phyloP scores from a whole-genome alignment of 108 stramenopile species.

The Cylindrotheca fusiformis region DNA sequence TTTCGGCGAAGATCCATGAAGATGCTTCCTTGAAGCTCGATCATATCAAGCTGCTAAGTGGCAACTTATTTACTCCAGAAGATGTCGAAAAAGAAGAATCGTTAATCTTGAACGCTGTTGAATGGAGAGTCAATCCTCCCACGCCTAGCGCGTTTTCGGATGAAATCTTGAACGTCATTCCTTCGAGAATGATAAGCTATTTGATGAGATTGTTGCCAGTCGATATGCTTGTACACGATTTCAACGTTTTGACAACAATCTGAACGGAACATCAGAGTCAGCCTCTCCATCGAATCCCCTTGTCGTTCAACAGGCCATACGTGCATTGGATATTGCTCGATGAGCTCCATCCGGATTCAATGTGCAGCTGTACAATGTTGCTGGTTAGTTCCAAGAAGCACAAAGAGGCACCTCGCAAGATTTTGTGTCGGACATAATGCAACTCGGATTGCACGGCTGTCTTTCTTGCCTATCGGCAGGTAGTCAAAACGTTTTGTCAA shows the following conservation, averaged over 20 bases:
- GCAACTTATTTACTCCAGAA: neutral
- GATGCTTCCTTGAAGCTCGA: neutral
- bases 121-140: neutral
- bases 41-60: neutral
- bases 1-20: neutral
- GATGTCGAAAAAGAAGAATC: neutral
- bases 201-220: conserved; percentile 11
- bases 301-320: conserved; percentile 37
- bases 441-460: conserved; percentile 88
- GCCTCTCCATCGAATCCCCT: conserved; percentile 53
- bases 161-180: neutral
- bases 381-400: conserved; percentile 55
- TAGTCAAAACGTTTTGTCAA: conserved; percentile 34
- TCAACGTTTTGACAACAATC: conserved; percentile 3
- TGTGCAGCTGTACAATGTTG: conserved; percentile 87
- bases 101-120: neutral
- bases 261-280: conserved; percentile 2
- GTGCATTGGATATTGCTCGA: conserved; percentile 51
- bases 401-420: conserved; percentile 54
- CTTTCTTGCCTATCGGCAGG: conserved; percentile 81
- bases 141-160: neutral
- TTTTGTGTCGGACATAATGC: conserved; percentile 82
- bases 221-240: conserved; percentile 37
- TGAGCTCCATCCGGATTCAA: conserved; percentile 88
- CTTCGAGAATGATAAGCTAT: neutral